These are phyloP conservation scores for Fraxinus baroniana DNA, from an alignment of 305 asterid genomes.

Conservation along the genomic window DNA sequence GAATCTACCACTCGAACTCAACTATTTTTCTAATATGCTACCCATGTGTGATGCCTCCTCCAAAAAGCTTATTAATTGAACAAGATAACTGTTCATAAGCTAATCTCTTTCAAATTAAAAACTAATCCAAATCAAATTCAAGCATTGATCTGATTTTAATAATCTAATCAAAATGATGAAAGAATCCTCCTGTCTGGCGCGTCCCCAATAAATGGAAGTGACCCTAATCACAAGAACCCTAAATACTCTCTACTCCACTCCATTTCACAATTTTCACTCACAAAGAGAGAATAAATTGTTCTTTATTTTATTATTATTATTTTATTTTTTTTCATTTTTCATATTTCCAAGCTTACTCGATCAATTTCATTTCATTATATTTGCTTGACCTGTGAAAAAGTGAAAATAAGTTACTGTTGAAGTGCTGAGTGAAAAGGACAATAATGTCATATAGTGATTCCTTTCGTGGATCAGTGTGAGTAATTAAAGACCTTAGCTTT, in stretches of 20 bases:
- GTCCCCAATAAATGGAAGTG: conserved; percentile 27
- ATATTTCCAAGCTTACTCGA: conserved; percentile 6
- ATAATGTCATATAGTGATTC: conserved; percentile 18
- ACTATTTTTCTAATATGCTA: neutral
- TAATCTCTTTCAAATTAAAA: conserved; percentile 2
- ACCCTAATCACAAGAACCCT: conserved; percentile 37
- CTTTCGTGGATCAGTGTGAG: conserved; percentile 60
- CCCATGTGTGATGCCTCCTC: neutral
- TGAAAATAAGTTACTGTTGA: conserved; percentile 22
- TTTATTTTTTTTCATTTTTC: neutral
- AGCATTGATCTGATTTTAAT: neutral
- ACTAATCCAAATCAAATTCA: neutral
- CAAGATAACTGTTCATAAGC: neutral
- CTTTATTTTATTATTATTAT: conserved; percentile 6
- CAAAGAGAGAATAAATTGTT: neutral
- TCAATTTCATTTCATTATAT: conserved; percentile 27
- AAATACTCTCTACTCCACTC: conserved; percentile 44
- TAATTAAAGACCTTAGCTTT: conserved; percentile 42
- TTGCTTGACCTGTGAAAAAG: conserved; percentile 17
- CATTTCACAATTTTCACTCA: conserved; percentile 22
- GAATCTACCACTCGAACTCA: neutral
- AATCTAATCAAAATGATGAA: conserved; percentile 29
- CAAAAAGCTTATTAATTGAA: neutral
- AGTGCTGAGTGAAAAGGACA: conserved; percentile 29
- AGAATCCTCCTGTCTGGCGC: conserved; percentile 21